Evolutionary conservation across 1,139 yeast genomes (phyloP).

Genomic region (Yamadazyma epiphylla): DNA sequence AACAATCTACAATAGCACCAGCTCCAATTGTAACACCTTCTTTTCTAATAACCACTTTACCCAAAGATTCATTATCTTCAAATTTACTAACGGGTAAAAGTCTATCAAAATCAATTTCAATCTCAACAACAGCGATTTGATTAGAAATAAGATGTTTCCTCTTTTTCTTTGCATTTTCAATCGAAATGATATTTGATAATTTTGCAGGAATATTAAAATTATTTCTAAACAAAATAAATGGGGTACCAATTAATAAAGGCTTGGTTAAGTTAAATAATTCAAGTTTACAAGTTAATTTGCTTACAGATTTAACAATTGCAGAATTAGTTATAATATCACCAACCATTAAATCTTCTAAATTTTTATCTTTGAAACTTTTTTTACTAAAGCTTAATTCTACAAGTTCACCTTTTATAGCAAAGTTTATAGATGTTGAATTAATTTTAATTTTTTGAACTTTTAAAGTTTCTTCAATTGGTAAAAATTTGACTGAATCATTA

Average conservation of each 20-base stretch:
- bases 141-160: conserved; percentile 68
- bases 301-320: conserved; percentile 44
- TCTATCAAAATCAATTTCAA: conserved; percentile 54
- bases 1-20: conserved; percentile 49
- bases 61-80: conserved; percentile 59
- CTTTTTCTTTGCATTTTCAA: conserved; percentile 24
- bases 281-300: conserved; percentile 52
- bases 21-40: conserved; percentile 91
- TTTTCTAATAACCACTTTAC: conserved; percentile 78
- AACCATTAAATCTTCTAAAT: conserved; percentile 45
- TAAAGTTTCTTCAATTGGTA: conserved; percentile 46
- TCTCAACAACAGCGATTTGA: conserved; percentile 68
- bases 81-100: conserved; percentile 62
- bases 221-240: conserved; percentile 79
- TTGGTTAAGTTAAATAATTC: conserved; percentile 65
- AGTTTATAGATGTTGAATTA: conserved; percentile 23
- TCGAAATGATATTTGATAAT: conserved; percentile 51
- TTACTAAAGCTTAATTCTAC: conserved; percentile 55
- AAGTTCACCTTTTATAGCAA: conserved; percentile 70
- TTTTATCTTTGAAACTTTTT: conserved; percentile 40
- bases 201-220: conserved; percentile 75
- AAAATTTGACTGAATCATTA: conserved; percentile 64
- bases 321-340: conserved; percentile 69
- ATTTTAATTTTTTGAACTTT: conserved; percentile 31
- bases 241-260: conserved; percentile 82